phyloP scores from a whole-genome alignment of 139 green algal genomes.

The Volvox reticuliferus region DNA sequence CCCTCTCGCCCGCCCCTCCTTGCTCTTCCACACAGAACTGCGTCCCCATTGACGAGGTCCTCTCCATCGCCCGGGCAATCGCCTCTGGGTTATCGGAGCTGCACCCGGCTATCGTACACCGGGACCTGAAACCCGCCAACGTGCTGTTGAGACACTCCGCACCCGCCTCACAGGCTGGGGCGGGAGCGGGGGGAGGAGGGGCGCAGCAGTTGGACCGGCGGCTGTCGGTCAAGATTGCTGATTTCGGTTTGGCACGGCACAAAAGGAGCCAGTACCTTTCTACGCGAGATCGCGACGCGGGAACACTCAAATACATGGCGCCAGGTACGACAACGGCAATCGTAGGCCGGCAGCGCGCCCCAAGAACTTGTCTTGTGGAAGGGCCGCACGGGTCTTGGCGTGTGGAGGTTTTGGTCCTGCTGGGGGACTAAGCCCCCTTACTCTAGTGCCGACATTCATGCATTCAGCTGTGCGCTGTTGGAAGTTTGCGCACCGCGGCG shows the following conservation, averaged over 20 bases:
- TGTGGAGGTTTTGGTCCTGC: too few relatives aligned
- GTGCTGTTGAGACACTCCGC: not conserved
- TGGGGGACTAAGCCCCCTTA: too few relatives aligned
- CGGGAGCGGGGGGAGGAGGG: not conserved
- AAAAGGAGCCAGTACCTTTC: constrained; percentile 44
- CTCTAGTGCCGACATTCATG: too few relatives aligned
- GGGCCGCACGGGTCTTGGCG: too few relatives aligned
- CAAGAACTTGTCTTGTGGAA: too few relatives aligned
- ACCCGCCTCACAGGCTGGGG: not conserved
- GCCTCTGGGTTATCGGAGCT: constrained; percentile 22
- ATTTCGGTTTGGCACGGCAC: constrained; percentile 35
- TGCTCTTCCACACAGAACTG: not conserved
- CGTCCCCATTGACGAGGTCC: constrained; percentile 32
- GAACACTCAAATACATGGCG: constrained; percentile 32
- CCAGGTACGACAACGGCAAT: not conserved
- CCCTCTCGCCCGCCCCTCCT: not conserved
- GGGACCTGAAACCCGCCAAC: constrained; percentile 44
- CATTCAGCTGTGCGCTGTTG: too few relatives aligned
- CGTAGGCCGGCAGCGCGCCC: too few relatives aligned
- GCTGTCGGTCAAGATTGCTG: constrained; percentile 36
- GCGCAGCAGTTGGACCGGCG: not conserved
- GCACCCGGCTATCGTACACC: constrained; percentile 36
- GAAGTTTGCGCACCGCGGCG: too few relatives aligned
- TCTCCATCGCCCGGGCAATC: constrained; percentile 32
- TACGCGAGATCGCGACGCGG: constrained; percentile 16